Evolutionary conservation across 352 stramenopile genomes (phyloP), one percentile per base, ranked within the genome.

Genomic region (Thalassiosira mediterranea): DNA sequence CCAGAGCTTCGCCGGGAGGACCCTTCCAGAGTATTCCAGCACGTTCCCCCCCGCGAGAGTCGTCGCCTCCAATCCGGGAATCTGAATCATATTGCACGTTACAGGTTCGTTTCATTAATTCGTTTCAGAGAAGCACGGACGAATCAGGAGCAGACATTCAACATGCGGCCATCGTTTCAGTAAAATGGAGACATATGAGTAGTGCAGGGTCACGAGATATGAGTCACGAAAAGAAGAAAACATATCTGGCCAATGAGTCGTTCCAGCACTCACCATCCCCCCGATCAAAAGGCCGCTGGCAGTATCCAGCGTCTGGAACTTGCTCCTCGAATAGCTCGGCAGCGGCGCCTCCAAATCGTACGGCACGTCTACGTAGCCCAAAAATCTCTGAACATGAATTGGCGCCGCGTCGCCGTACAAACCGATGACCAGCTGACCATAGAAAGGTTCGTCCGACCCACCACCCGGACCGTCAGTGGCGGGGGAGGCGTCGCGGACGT

Each of bases 1-100:
- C 88, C 88, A 93, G 15, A 93, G 67, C 19, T 81, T 70, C 3
- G 85, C 79, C 2, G 81, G 78, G 19, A 91, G 28, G 7, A 91
- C 74, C 44, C 76, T 77, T 11, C 68, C 72, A 8, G 79, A 76
- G 70, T 93, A 93, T 48, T 84, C 68, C 46, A 93, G 62, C 31
- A 88, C 85, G 21, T 70, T 83, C 10, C 64, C 69, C 38, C 83
- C 82, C 21, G 60, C 73, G 23, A 89, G 49, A 37, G 79, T 74
- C 17, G 75, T 84, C 2, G 85, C 60, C 56, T 87, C 78, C 23
- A 93, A 52, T 34, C 72, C 75, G n/a, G 86, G 81, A 72, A 93
- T 91, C 34, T 78, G 69, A 15, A 42, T n/a, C 17, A 8, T n/a
- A 15, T 17, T 42, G 13, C 28, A 15, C 51, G 17, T 5, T 15